phyloP scores from a whole-genome alignment of 1,284 basidiomycete genomes.

The Malassezia furfur region DNA sequence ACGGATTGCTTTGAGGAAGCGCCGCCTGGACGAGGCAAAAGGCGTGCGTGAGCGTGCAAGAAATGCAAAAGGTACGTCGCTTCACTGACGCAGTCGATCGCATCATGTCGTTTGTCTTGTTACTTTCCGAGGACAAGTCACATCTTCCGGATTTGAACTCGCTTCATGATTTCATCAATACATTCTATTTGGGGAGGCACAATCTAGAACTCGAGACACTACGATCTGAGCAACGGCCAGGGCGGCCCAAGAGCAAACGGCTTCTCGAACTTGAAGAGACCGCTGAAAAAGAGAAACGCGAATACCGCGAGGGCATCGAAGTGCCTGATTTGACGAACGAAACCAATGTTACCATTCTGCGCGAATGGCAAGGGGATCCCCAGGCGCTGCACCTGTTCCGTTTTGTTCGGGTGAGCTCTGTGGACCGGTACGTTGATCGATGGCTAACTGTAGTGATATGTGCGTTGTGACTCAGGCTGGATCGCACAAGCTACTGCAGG shows the following conservation, averaged over 20 bases:
- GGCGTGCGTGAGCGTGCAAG: slow-evolving; percentile 18
- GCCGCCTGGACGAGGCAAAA: slow-evolving; percentile 29
- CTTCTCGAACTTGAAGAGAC: slow-evolving; percentile 32
- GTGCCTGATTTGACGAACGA: slow-evolving; percentile 36
- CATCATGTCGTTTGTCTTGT: slow-evolving; percentile 36
- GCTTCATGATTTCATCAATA: slow-evolving; percentile 34
- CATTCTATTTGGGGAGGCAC: slow-evolving; percentile 33
- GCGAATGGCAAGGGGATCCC: slow-evolving; percentile 43
- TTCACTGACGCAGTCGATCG: slow-evolving; percentile 27
- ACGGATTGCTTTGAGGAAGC: slow-evolving; percentile 28
- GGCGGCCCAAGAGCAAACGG: slow-evolving; percentile 30
- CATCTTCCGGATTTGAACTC: slow-evolving; percentile 31
- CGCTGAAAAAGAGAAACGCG: slow-evolving; percentile 27
- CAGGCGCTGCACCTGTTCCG: slow-evolving; percentile 39
- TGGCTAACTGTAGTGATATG: slow-evolving; percentile 16
- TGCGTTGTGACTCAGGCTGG: slow-evolving; percentile 29
- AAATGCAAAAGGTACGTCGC: slow-evolving; percentile 22
- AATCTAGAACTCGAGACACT: slow-evolving; percentile 31
- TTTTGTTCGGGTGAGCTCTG: slow-evolving; percentile 38
- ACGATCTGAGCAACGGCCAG: slow-evolving; percentile 28
- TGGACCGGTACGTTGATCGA: slow-evolving; percentile 21
- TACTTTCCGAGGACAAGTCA: slow-evolving; percentile 32
- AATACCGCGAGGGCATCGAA: slow-evolving; percentile 40
- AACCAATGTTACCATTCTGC: slow-evolving; percentile 35
- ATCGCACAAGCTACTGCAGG: slow-evolving; percentile 29